Percentiles rank a stretch among this genome's conserved stretches.
Conservation (phyloP, 169 alveolate species). For the Eimeria tenella region DNA sequence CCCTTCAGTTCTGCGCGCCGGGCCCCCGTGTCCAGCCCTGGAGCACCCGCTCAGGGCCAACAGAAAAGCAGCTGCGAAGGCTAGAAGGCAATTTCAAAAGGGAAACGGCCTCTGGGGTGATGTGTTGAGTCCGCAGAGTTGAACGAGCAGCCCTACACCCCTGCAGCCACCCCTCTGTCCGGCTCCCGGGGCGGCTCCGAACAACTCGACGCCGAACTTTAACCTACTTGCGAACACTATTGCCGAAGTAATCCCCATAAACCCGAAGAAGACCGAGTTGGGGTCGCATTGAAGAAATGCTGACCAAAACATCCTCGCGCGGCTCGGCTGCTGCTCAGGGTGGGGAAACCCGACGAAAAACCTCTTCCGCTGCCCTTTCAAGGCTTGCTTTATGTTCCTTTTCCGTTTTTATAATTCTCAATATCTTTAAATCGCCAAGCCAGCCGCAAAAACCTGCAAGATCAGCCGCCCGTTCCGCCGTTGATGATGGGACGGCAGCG, state of each 20-base stretch:
- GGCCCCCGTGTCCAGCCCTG: no score
- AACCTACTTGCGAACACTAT: conserved; percentile 96
- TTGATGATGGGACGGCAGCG: neutral
- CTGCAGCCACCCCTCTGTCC: neutral
- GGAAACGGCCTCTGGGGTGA: no score
- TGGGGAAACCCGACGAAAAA: neutral
- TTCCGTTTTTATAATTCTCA: neutral
- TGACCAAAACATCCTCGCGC: conserved; percentile 68
- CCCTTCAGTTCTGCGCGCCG: no score
- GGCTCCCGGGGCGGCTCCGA: no score
- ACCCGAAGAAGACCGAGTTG: conserved; percentile 97
- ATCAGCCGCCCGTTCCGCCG: neutral
- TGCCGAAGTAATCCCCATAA: conserved; percentile 99
- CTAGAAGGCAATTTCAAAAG: no score
- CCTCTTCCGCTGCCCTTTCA: neutral
- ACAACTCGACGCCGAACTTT: no score
- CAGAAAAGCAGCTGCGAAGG: no score
- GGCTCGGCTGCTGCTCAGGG: neutral
- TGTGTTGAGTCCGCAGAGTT: neutral
- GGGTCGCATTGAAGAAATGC: conserved; percentile 91
- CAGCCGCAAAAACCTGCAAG: neutral
- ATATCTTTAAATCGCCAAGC: neutral
- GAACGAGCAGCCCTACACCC: neutral
- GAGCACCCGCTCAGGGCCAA: no score
- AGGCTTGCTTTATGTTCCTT: neutral